These are phyloP conservation scores for Rhododendron mucronatum DNA, from an alignment of 148 eudicot species.

Conservation along the genomic window DNA sequence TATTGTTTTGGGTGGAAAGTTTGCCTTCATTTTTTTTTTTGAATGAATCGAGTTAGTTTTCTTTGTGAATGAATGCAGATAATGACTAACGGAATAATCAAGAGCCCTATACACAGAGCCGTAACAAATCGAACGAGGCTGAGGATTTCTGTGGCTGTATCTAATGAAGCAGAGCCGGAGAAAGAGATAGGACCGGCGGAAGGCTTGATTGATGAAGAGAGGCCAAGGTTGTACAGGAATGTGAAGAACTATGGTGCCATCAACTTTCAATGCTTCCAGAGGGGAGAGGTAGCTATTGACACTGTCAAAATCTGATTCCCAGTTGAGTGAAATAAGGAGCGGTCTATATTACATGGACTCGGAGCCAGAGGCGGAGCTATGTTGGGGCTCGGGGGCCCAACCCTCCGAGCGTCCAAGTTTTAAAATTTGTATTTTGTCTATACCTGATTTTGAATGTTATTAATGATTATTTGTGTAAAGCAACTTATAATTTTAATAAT, in stretches of 20 bases:
- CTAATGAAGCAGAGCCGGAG: constrained; percentile 16
- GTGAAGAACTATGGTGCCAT: constrained; percentile 21
- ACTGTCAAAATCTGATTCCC: constrained; percentile 5
- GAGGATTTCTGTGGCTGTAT: constrained; percentile 17
- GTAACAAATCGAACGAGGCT: constrained; percentile 13
- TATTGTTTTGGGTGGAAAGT: not conserved
- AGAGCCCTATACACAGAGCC: constrained; percentile 35
- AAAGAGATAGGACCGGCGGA: constrained; percentile 22
- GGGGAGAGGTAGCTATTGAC: constrained; percentile 28
- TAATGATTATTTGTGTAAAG: too few relatives aligned
- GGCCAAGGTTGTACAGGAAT: constrained; percentile 10
- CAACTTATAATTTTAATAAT: too few relatives aligned
- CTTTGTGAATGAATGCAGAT: constrained; percentile 21
- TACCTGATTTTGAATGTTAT: too few relatives aligned
- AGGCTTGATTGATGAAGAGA: constrained; percentile 12
- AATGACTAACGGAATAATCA: constrained; percentile 32
- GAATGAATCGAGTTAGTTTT: not conserved
- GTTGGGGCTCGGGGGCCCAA: too few relatives aligned
- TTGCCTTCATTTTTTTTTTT: too few relatives aligned
- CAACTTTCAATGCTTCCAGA: constrained; percentile 24
- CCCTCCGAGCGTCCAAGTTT: too few relatives aligned
- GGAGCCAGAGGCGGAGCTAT: too few relatives aligned
- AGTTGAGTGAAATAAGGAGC: not conserved
- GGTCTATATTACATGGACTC: not conserved
- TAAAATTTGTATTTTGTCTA: too few relatives aligned